Evolutionary conservation across 371 early-diverging fungal species (phyloP).

Genomic region (Circinella minor): DNA sequence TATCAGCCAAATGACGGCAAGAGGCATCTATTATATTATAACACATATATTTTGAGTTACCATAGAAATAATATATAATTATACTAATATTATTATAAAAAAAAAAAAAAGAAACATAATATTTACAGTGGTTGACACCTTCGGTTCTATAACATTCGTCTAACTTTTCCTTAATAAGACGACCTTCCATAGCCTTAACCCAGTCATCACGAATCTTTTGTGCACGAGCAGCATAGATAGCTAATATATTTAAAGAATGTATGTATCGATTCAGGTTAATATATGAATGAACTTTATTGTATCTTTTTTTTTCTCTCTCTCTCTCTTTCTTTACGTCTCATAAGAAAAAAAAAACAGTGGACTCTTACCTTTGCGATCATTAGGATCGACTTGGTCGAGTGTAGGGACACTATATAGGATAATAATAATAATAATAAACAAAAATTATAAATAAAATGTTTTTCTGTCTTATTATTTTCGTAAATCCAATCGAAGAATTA

Average conservation of each 20-base stretch:
- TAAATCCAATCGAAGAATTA: too few species aligned
- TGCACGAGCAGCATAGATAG: constrained; percentile 74
- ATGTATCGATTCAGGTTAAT: not conserved
- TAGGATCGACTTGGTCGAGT: constrained; percentile 50
- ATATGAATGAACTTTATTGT: too few species aligned
- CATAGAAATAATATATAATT: not conserved
- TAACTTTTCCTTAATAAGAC: constrained; percentile 75
- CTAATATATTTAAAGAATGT: constrained; percentile 36
- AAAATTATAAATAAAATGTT: too few species aligned
- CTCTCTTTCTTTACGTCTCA: too few species aligned
- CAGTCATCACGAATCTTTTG: constrained; percentile 82
- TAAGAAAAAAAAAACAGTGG: not conserved
- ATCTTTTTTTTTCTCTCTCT: not conserved
- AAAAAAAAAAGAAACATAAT: constrained; percentile 1
- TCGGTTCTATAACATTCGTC: constrained; percentile 81
- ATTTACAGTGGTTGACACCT: constrained; percentile 79
- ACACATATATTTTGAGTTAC: too few species aligned
- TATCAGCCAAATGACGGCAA: constrained; percentile 54
- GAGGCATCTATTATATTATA: constrained; percentile 32
- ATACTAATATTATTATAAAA: not conserved
- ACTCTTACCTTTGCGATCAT: constrained; percentile 48
- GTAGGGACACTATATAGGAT: constrained; percentile 43
- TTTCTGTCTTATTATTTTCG: too few species aligned
- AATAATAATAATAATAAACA: too few species aligned
- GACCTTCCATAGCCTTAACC: constrained; percentile 85